Percentiles rank a stretch among this genome's conserved stretches.
phyloP scores from a whole-genome alignment of 108 stramenopile genomes.

The Stephanodiscus triporus region DNA sequence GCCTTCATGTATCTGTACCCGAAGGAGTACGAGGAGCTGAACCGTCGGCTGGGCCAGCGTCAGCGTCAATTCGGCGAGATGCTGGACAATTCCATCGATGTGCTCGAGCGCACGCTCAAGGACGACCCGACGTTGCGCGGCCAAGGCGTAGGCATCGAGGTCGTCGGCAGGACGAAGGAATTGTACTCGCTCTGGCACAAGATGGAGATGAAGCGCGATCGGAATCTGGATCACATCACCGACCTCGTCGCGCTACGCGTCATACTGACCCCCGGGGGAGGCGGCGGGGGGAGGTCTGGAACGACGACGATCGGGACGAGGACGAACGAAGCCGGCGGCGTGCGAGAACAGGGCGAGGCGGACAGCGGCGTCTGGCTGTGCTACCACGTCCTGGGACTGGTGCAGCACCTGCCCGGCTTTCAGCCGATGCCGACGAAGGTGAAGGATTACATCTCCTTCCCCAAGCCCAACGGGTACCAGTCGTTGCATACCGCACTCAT shows the following conservation, averaged over 20 bases:
- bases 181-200: conserved; percentile 95
- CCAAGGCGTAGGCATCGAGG: conserved; percentile 71
- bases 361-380: conserved; percentile 90
- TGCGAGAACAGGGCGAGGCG: conserved; percentile 38
- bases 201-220: conserved; percentile 87
- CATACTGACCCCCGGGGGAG: conserved; percentile 71
- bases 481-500: conserved; percentile 90
- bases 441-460: conserved; percentile 95
- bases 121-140: conserved; percentile 71
- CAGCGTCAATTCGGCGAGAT: conserved; percentile 77
- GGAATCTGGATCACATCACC: conserved; percentile 84
- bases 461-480: conserved; percentile 95
- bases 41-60: conserved; percentile 63
- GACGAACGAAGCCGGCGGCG: neutral
- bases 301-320: neutral
- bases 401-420: conserved; percentile 90
- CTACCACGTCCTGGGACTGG: conserved; percentile 91
- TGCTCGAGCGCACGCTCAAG: conserved; percentile 69
- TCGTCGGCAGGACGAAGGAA: conserved; percentile 92
- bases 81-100: conserved; percentile 76
- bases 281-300: neutral
- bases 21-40: conserved; percentile 85
- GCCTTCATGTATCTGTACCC: conserved; percentile 96
- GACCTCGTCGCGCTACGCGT: conserved; percentile 95
- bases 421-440: conserved; percentile 89